phyloP scores from a whole-genome alignment of 371 early-diverging fungal genomes.

The Mortierella sp. region DNA sequence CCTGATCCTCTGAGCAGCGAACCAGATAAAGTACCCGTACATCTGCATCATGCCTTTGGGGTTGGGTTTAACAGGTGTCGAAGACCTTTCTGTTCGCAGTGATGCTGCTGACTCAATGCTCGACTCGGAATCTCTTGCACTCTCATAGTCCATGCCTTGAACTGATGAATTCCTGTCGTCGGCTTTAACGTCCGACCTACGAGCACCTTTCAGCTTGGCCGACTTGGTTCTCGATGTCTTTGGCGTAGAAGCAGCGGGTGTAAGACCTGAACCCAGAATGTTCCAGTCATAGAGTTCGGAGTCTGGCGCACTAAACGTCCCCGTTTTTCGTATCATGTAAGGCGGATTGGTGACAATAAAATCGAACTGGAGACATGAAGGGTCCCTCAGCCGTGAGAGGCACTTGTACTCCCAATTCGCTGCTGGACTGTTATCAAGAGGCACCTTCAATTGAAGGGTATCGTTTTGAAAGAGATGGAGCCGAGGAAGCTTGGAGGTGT shows the following conservation, averaged over 20 bases:
- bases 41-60: slow-evolving; percentile 60
- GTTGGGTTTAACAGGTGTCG: neutral
- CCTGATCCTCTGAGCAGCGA: slow-evolving; percentile 63
- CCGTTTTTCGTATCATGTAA: slow-evolving; percentile 74
- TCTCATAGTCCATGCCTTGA: slow-evolving; percentile 12
- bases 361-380: slow-evolving; percentile 59
- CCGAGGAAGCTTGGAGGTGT: slow-evolving; percentile 51
- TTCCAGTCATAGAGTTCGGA: slow-evolving; percentile 63
- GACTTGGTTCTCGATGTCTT: slow-evolving; percentile 43
- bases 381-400: slow-evolving; percentile 58
- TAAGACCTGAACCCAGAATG: slow-evolving; percentile 57
- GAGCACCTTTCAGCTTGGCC: slow-evolving; percentile 53
- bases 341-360: slow-evolving; percentile 77
- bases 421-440: slow-evolving; percentile 17
- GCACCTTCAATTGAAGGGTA: slow-evolving; percentile 59
- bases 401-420: slow-evolving; percentile 57
- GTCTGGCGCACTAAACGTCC: slow-evolving; percentile 67
- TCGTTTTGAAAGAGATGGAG: slow-evolving; percentile 69
- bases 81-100: neutral
- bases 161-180: slow-evolving; percentile 9
- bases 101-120: slow-evolving; percentile 1
- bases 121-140: slow-evolving; percentile 12
- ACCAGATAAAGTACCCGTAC: slow-evolving; percentile 72
- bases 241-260: slow-evolving; percentile 38
- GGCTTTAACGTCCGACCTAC: slow-evolving; percentile 4